Evolutionary conservation across 192 early-diverging fungal genomes (phyloP), one percentile per base, ranked within the genome.

Genomic region (Gigaspora rosea): DNA sequence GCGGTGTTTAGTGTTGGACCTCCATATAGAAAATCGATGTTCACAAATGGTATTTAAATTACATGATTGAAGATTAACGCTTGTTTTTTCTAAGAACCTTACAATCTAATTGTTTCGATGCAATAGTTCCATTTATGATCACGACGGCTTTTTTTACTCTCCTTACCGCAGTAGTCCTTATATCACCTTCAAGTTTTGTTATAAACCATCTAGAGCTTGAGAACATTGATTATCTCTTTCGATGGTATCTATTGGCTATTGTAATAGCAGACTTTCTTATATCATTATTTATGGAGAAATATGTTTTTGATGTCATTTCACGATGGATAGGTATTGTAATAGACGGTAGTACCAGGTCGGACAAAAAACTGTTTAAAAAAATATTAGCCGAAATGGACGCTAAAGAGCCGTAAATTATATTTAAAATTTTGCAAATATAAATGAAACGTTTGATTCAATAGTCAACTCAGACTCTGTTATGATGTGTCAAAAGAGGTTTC

Each of bases 1-100:
- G 87, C 94, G 51, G 94, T 96, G 33, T 97, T 98, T 79, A 95
- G 93, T 81, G 95, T 95, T n/a, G 98, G 98, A 0, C 93, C 94
- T 54, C 98, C 97, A 0, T 99, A 96, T 80, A 92, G 96, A 74
- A 90, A 94, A 79, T 88, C 91, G 9, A 91, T 97, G 78, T 87
- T 91, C 80, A 92, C 90, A 52, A 99, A 99, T 80, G 85, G 94
- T 95, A 86, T 85, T 84, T 56, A 11, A 35, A 22, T 73, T 35
- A 64, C 57, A 66, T 33, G 27, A 20, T 11, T 35, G n/a, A 52
- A 51, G 46, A 8, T 9, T 16, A 22, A 0, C 7, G 46, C 7
- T 68, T 46, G 0, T n/a, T 8, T 12, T 13, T 4, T 10, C 35
- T 16, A n/a, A 56, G 15, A 13, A 27, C 32, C 6, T 63, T 59